Evolutionary conservation across 179 eudicot genomes (phyloP), one percentile per base, ranked within the genome.

Genomic region (Beta lomatogona): DNA sequence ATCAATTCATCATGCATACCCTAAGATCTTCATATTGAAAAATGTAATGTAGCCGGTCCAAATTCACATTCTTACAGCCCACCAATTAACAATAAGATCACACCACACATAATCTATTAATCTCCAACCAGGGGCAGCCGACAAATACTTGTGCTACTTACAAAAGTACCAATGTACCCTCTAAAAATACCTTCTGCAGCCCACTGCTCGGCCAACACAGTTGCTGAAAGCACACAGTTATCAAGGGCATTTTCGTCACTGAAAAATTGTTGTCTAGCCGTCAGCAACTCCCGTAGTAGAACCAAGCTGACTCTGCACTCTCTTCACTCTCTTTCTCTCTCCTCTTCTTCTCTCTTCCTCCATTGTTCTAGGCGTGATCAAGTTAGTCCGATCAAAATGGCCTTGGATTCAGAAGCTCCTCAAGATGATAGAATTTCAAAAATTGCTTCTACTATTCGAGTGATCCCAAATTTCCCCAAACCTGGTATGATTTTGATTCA

Each of bases 381-480:
- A 25, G 28, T 25, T 25, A 25, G 28, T 25, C 28, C 54, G 6
- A 75, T 75, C 46, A 76, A n/a, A 13, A 76, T 60, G 86, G 83
- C 83, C 36, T 46, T 84, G 84, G 92, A 88, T 8, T 74, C 89
- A 36, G 67, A 85, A 16, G 73, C 15, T 73, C 75, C 84, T 54
- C 36, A 67, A 6, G 95, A 90, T 68, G 91, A 84, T 8, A 88
- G 98, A 31, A 87, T 94, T 80, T 72, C 90, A 6, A 83, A 81
- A 50, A 92, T 94, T 66, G 78, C 89, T 5, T 84, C 92, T 5
- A 75, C 92, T 1, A 94, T 93, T 81, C 94, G 98, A 9, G 87
- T 94, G 52, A 94, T 94, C 72, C 98, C 98, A 9, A 84, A 94
- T 55, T 94, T 92, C 77, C 98, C 98, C 50, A 93, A 91, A 83